phyloP scores from a whole-genome alignment of 2,329 filamentous ascomycete genomes.

The Chalara sp. region DNA sequence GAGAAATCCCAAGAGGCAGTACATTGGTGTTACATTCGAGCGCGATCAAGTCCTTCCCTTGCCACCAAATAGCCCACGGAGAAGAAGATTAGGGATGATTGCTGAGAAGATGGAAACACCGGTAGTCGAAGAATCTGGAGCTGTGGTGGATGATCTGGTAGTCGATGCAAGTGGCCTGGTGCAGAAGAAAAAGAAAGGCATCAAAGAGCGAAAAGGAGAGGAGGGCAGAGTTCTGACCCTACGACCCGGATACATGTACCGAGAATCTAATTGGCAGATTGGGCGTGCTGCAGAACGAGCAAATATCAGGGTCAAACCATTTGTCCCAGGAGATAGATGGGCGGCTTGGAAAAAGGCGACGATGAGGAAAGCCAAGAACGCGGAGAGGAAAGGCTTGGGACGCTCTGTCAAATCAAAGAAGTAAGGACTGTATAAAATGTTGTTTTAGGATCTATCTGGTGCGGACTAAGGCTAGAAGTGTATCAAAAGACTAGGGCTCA shows the following conservation, averaged over 20 bases:
- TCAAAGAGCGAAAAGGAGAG: conserved; percentile 26
- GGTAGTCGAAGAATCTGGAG: conserved; percentile 5
- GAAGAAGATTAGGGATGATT: conserved; percentile 70
- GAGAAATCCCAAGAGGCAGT: conserved; percentile 79
- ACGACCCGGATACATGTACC: conserved; percentile 54
- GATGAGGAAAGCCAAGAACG: conserved; percentile 40
- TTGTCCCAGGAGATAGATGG: conserved; percentile 49
- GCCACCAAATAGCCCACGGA: conserved; percentile 64
- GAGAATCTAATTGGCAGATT: conserved; percentile 63
- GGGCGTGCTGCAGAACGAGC: conserved; percentile 55
- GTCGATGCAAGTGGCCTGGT: conserved; percentile 4
- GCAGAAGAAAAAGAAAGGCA: conserved; percentile 9
- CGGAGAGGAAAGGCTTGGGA: conserved; percentile 45
- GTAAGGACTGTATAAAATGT: not conserved
- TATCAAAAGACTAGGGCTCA: no score
- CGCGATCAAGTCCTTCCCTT: conserved; percentile 75
- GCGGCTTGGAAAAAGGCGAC: conserved; percentile 56
- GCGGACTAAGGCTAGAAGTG: no score
- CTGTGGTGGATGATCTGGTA: conserved; percentile 9
- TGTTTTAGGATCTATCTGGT: no score
- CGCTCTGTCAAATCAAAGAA: conserved; percentile 15
- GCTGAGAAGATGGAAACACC: conserved; percentile 38
- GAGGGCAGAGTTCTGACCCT: conserved; percentile 31
- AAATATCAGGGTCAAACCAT: conserved; percentile 48
- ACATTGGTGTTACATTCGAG: conserved; percentile 88